Percentiles rank a stretch among this genome's conserved stretches.
Conservation (phyloP, 2,329 filamentous ascomycete genomes). For the Onygenales sp. region DNA sequence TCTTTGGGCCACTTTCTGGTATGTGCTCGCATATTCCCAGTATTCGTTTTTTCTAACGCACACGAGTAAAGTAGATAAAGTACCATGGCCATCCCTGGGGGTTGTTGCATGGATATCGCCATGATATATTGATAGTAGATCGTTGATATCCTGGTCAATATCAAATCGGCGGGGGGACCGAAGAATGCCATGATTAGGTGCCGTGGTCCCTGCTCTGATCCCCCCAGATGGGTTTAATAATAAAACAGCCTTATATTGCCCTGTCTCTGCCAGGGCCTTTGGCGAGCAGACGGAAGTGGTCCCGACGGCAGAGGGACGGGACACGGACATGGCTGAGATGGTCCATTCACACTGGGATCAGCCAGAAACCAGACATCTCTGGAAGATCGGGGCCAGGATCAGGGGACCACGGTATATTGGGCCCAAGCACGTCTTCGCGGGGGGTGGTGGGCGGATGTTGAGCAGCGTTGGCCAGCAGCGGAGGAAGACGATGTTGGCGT, state of each 20-base stretch:
- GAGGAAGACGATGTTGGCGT: too few relatives aligned
- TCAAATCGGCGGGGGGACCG: background rate
- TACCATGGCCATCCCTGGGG: background rate
- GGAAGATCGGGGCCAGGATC: too few relatives aligned
- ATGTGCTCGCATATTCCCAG: background rate
- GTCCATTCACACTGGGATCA: too few relatives aligned
- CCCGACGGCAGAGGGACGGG: background rate
- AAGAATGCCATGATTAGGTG: background rate
- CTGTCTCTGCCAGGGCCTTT: background rate
- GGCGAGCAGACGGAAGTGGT: too few relatives aligned
- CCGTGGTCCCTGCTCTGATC: background rate
- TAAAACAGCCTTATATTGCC: background rate
- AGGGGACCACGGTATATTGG: too few relatives aligned
- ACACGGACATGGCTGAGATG: background rate
- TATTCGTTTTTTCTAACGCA: background rate
- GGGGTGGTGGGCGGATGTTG: too few relatives aligned
- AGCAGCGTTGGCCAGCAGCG: too few relatives aligned
- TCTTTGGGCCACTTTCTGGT: background rate
- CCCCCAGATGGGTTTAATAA: background rate
- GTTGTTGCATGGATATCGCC: background rate
- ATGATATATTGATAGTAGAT: background rate
- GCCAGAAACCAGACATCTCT: too few relatives aligned
- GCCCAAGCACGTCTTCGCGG: too few relatives aligned
- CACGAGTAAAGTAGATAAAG: background rate
- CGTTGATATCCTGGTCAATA: background rate